Evolutionary conservation across 345 rosid species (phyloP).

Genomic region (Acer campestre): DNA sequence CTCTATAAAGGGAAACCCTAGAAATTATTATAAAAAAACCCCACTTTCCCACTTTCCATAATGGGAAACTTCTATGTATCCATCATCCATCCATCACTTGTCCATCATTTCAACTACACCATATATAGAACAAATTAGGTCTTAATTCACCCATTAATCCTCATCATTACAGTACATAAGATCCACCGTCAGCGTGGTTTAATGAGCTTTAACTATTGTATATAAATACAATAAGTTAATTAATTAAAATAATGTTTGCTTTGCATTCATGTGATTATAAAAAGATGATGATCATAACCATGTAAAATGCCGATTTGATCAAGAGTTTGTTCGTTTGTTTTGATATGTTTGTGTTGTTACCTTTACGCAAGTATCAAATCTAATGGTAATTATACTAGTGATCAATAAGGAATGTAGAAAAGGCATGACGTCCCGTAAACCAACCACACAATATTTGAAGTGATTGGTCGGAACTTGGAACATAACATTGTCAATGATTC

Average conservation of each 20-base stretch:
- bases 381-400: slow-evolving; percentile 12
- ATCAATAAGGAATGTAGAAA: slow-evolving; percentile 25
- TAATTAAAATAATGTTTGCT: neutral
- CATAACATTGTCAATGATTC: slow-evolving; percentile 40
- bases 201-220: neutral
- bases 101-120: slow-evolving; percentile 27
- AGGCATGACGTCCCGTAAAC: slow-evolving; percentile 40
- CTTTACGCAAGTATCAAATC: slow-evolving; percentile 37
- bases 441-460: slow-evolving; percentile 19
- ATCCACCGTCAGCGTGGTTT: neutral
- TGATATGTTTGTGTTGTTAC: neutral
- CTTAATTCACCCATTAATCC: slow-evolving; percentile 1
- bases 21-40: neutral
- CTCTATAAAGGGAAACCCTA: slow-evolving; percentile 45
- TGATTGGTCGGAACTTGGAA: slow-evolving; percentile 25
- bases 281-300: too few species aligned
- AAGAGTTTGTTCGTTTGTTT: neutral
- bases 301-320: too few species aligned
- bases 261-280: slow-evolving; percentile 8
- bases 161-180: neutral
- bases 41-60: slow-evolving; percentile 46
- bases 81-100: slow-evolving; percentile 6
- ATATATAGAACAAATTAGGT: neutral
- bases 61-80: slow-evolving; percentile 25
- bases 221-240: too few species aligned